Evolutionary conservation across 1,284 basidiomycete genomes (phyloP).

Genomic region (Pseudozyma hubeiensis): DNA sequence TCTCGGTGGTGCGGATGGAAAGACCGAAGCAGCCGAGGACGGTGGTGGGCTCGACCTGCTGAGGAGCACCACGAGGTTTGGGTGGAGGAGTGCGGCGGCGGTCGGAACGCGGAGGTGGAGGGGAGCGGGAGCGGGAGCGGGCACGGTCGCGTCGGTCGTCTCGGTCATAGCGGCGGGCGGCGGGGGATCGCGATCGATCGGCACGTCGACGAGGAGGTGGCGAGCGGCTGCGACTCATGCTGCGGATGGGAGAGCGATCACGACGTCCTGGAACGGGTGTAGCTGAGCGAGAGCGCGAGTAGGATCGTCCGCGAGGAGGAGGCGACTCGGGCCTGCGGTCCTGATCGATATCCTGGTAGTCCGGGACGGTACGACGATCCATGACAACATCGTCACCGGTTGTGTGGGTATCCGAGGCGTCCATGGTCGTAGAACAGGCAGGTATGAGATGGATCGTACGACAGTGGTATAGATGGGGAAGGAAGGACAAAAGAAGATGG

Average conservation of each 20-base stretch:
- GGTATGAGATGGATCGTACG: not conserved
- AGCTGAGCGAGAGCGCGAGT: conserved; percentile 44
- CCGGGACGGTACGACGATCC: conserved; percentile 25
- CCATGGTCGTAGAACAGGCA: conserved; percentile 8
- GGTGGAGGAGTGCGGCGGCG: conserved; percentile 41
- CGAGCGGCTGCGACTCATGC: conserved; percentile 30
- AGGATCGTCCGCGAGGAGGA: conserved; percentile 40
- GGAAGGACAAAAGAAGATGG: not conserved
- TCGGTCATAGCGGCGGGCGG: conserved; percentile 29
- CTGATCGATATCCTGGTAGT: conserved; percentile 48
- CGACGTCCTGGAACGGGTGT: conserved; percentile 37
- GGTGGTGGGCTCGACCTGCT: conserved; percentile 79
- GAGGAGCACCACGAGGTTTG: conserved; percentile 40
- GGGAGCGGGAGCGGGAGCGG: conserved; percentile 23
- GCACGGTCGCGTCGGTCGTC: conserved; percentile 41
- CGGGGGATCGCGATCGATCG: conserved; percentile 45
- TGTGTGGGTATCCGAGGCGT: conserved; percentile 2
- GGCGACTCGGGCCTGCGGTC: conserved; percentile 35
- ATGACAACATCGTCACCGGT: conserved; percentile 3
- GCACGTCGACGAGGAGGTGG: conserved; percentile 24
- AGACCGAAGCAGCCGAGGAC: conserved; percentile 96
- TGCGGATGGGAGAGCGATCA: conserved; percentile 21
- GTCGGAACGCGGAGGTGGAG: conserved; percentile 34
- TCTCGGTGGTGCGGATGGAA: conserved; percentile 91
- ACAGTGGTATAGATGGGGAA: not conserved